Conservation (phyloP, 179 eudicot genomes). For the Beta macrorhiza region DNA sequence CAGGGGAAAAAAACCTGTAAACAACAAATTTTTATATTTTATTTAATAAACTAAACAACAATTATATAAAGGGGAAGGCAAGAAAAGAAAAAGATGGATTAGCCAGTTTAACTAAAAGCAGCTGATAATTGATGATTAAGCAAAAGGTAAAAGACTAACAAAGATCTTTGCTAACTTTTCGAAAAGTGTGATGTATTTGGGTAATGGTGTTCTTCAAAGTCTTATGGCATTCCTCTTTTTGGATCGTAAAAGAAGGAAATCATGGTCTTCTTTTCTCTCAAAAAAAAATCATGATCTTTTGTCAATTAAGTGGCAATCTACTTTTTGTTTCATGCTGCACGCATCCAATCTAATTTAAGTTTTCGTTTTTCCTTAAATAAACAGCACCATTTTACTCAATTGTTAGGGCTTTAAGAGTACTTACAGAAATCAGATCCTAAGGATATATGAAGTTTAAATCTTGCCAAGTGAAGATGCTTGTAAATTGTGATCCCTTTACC, state of each 20-base stretch:
- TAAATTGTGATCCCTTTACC: no score
- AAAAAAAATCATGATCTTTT: not conserved
- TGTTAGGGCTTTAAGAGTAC: no score
- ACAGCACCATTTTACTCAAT: no score
- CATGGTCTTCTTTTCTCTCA: not conserved
- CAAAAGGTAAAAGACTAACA: not conserved
- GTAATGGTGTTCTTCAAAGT: not conserved
- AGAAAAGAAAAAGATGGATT: not conserved
- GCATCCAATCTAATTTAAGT: not conserved
- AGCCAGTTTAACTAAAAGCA: not conserved
- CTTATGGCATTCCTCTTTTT: not conserved
- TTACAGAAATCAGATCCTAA: no score
- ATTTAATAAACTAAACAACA: no score
- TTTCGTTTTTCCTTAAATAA: no score
- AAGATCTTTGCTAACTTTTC: not conserved
- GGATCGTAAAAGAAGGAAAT: not conserved
- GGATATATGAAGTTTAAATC: no score
- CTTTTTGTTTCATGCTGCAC: conserved; percentile 1
- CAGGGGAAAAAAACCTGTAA: no score
- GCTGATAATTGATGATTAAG: not conserved
- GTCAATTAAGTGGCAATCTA: not conserved
- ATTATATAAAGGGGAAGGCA: not conserved
- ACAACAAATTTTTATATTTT: no score
- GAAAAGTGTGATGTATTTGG: not conserved
- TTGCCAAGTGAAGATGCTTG: no score